Evolutionary conservation across 306 rosid species (phyloP), one percentile per base, ranked within the genome.

Genomic region (Cucurbita argyrosperma): DNA sequence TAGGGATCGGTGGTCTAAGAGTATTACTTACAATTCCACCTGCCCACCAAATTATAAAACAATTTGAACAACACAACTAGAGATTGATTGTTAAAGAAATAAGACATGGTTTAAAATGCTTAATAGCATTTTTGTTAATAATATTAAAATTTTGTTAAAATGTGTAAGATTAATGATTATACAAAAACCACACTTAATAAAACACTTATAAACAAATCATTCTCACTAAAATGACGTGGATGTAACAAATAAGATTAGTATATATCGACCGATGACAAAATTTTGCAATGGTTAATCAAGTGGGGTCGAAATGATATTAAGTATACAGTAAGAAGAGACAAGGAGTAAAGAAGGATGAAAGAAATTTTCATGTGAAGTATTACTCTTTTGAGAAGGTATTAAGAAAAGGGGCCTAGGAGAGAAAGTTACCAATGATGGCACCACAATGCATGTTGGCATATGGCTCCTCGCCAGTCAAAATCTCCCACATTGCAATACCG

Each of bases 401-500:
- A 5, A 18, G 30, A 30, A 43, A 65, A 42, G 11, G 40, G 23
- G 42, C 7, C 7, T 21, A 19, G 10, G 40, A 35, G 15, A 18
- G 54, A 13, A 63, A 47, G 64, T 65, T 80, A 65, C 99, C 96
- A 79, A 95, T 95, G 75, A 95, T 95, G 72, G 96, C 87, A 66
- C 99, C 99, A 58, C 97, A 95, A 63, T 95, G 97, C 96, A 95
- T 80, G 82, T 81, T 89, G 51, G 96, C 92, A 65, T 95, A 95
- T 12, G 99, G 99, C 80, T 95, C 97, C 78, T 91, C 97, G 49
- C 96, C 96, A 0, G 96, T 95, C 83, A 91, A 83, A 78, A 95
- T 87, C 89, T 95, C 99, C 99, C 97, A 95, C 96, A 91, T 82
- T 66, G 89, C 84, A 43, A 91, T 90, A 53, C 96, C 99, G 76